Base-by-base conservation (phyloP, 1,139 yeast species). In the Geotrichum macrosporum region DNA sequence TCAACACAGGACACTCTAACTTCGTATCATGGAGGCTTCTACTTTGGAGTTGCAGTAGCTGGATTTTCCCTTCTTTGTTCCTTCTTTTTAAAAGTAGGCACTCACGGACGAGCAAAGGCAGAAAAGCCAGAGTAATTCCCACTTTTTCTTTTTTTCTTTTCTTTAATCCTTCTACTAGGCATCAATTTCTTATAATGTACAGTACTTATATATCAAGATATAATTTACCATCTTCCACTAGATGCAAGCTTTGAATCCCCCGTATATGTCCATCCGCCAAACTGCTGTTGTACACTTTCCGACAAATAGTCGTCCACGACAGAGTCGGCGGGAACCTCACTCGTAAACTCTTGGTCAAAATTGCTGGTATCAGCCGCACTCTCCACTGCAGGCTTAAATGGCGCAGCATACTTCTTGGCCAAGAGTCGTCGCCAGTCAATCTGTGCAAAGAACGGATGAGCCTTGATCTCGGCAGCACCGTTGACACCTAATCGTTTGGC, bases 201-300 rank as follows among this genome's bases (percentile, higher is more conserved):
- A 24, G 9, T 8, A 10, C 10, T n/a, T n/a, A n/a, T n/a, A n/a
- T n/a, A n/a, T n/a, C 10, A 24, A 10, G 10, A 24, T 8, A 8
- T 8, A 13, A 30, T 38, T 27, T 31, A 31, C 36, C 36, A 31
- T 29, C 33, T 16, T 13, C 35, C 38, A 29, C 41, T 21, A 19
- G 36, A 44, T 2, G 48, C 46, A 21, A 48, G 35, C 43, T 48
- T 48, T 8, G 51, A 48, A 10, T 48, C 51, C 13, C 46, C 96
- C 48, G 86, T 87, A 65, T 88, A 89, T 1, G 96, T 89, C 98
- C 98, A 92, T 3, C 98, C 97, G 42, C 96, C 97, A 73, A 92
- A 92, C 68, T 92, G 97, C 63, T 84, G 82, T 66, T 92, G 98
- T 19, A 92, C 95, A 56, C 95, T 64, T 87, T 85, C 67, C 80